Evolutionary conservation across 1,284 basidiomycete species (phyloP), one percentile per base, ranked within the genome.

Genomic region (Trichosporon sp.): DNA sequence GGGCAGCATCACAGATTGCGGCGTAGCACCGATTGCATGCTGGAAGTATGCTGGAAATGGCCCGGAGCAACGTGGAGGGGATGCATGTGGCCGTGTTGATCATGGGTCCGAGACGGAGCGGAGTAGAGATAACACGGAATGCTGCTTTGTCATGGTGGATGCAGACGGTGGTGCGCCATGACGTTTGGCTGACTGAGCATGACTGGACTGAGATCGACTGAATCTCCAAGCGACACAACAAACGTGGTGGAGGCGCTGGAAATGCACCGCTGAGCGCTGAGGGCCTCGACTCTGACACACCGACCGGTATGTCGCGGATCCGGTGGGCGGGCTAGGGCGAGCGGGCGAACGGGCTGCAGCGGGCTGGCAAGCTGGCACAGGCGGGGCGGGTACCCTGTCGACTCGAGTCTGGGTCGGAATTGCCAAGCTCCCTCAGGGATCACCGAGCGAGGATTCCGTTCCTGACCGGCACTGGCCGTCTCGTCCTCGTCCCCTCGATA

Each of bases 381-480:
- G 34, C 34, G 34, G 34, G 34, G 34, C 6, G 34, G 6, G 34
- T 9, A 6, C 18, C 18, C n/a, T 12, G 7, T 32, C 23, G 56
- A 60, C 27, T 60, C 56, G 56, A 60, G 21, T 60, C 56, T 60
- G 56, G 56, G 8, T 29, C 56, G 56, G 27, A n/a, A 60, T 60
- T 56, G 56, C 56, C 56, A 60, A 60, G 56, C 56, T 60, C 56
- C 13, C 27, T 31, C 56, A 60, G 56, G 56, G 56, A 5, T 4
- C 53, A 31, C 56, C 56, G 29, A 31, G 56, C 27, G 56, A 31
- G 29, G 29, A 60, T 60, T 60, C 56, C 56, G 56, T 60, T 60
- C 56, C 56, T 60, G 56, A 60, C 56, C 56, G 56, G 56, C 56
- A 60, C 27, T 60, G 56, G 27, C 56, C 56, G 56, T 60, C 56